These are phyloP conservation scores for Pichia ethanolica DNA, from an alignment of 805 yeast species.

Conservation along the genomic window DNA sequence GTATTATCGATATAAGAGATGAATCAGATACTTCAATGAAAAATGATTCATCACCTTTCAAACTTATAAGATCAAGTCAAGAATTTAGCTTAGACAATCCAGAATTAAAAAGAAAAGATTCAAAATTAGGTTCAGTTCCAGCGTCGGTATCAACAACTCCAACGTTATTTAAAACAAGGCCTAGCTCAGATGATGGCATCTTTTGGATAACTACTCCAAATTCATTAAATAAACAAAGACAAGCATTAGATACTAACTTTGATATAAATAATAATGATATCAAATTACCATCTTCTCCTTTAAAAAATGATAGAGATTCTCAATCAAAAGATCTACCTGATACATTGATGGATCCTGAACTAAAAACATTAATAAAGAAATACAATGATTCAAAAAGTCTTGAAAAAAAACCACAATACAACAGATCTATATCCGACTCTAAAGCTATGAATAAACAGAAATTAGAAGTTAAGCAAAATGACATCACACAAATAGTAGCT, in stretches of 20 bases:
- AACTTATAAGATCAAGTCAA: constrained; percentile 8
- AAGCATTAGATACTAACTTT: not conserved
- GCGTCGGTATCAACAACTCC: not conserved
- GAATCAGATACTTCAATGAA: constrained; percentile 4
- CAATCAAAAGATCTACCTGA: constrained; percentile 10
- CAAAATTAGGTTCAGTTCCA: not conserved
- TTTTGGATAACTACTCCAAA: constrained; percentile 37
- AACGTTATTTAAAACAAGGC: constrained; percentile 5
- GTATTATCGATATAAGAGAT: constrained; percentile 1
- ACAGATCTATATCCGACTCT: constrained; percentile 2
- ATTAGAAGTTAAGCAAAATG: constrained; percentile 2
- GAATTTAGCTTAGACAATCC: constrained; percentile 8
- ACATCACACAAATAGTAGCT: constrained; percentile 16
- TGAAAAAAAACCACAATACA: not conserved
- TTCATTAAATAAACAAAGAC: not conserved
- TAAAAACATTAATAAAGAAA: constrained; percentile 31
- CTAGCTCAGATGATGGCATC: constrained; percentile 29
- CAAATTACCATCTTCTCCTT: constrained; percentile 36
- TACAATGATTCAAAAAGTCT: constrained; percentile 11
- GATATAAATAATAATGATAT: not conserved
- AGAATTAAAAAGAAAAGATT: not conserved
- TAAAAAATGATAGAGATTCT: constrained; percentile 19
- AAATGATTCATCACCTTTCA: constrained; percentile 6
- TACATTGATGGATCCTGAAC: constrained; percentile 22
- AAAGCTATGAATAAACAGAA: not conserved